Base-by-base conservation (phyloP, 2,329 filamentous ascomycete species). In the Ascochyta pisi region DNA sequence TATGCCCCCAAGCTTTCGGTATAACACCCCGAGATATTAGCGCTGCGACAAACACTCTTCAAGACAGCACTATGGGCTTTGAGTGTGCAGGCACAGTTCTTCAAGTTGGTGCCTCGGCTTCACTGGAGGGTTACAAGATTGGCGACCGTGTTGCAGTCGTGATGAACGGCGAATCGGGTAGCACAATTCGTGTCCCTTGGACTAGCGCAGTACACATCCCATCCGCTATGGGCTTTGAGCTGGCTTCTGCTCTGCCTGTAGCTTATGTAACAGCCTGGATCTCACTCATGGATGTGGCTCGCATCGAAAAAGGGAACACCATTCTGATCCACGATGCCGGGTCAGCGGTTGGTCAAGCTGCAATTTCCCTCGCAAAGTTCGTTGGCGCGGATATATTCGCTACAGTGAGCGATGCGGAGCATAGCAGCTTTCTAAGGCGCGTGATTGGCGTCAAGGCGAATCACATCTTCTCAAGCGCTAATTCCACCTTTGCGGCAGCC, bases 311-410 rank as follows among this genome's bases (percentile, higher is more conserved):
- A 23, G 57, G 52, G 1, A 57, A 66, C 2, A 54, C 33, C 2
- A 61, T 77, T 15, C 62, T 77, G 15, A 72, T 77, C 5, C 69
- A 73, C 27, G 50, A 62, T 4, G 71, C 69, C 1, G 57, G 50
- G 13, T 56, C n/a, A 9, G 31, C 50, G 7, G 26, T 63, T 0
- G 61, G 63, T 16, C 57, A 56, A 33, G 57, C 55, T 37, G 49
- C 50, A 0, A 41, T 66, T 13, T 19, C n/a, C 2, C n/a, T 55
- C 9, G 37, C 31, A 6, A 23, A 41, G 19, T 15, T 19, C 10
- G 24, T 45, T 13, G 52, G 52, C 7, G 45, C 52, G 0, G 48
- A 38, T 2, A 37, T 55, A 12, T 50, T 39, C 29, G 33, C 34
- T n/a, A 55, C 52, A 1, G 52, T 45, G n/a, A 37, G 40, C 34